A percentile compares a stretch with the other conserved stretches of the same genome.
These are phyloP conservation scores for Trypanosomatidae sp. DNA, from an alignment of 208 protist species.

Conservation along the genomic window DNA sequence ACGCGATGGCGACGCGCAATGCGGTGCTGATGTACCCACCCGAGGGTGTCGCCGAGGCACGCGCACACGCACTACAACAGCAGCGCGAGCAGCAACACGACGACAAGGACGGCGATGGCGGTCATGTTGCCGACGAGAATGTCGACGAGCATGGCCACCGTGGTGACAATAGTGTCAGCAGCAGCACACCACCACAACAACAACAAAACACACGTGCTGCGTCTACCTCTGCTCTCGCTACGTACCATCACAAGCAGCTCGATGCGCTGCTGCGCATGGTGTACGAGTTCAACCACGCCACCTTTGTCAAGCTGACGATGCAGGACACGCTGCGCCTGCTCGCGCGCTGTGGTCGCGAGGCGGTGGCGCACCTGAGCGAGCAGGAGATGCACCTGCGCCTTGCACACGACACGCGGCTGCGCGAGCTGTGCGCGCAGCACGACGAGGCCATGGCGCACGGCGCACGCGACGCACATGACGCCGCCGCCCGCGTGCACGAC, in stretches of 20 bases:
- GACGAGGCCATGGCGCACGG: no score
- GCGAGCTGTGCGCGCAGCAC: slow-evolving; percentile 22
- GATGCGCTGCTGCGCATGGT: slow-evolving; percentile 52
- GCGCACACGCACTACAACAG: slow-evolving; percentile 8
- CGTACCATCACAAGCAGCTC: slow-evolving; percentile 66
- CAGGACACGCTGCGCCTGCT: slow-evolving; percentile 67
- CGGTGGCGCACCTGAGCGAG: slow-evolving; percentile 52
- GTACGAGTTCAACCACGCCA: slow-evolving; percentile 84
- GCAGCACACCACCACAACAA: neutral
- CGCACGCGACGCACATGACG: no score
- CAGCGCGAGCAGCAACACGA: slow-evolving; percentile 1
- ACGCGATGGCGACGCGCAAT: slow-evolving; percentile 60
- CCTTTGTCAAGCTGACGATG: slow-evolving; percentile 74
- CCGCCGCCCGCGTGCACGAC: slow-evolving; percentile 11
- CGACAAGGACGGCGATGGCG: neutral
- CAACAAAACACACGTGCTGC: neutral
- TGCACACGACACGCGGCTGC: slow-evolving; percentile 16
- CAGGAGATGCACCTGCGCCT: slow-evolving; percentile 61
- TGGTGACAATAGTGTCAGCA: neutral
- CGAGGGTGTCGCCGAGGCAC: slow-evolving; percentile 33
- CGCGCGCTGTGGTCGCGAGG: slow-evolving; percentile 54
- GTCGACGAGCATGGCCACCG: neutral
- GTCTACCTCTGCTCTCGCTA: slow-evolving; percentile 14
- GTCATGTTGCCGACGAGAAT: neutral
- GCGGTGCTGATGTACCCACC: slow-evolving; percentile 77